Conservation (phyloP, 306 rosid species). For the Quercus berberidifolia region DNA sequence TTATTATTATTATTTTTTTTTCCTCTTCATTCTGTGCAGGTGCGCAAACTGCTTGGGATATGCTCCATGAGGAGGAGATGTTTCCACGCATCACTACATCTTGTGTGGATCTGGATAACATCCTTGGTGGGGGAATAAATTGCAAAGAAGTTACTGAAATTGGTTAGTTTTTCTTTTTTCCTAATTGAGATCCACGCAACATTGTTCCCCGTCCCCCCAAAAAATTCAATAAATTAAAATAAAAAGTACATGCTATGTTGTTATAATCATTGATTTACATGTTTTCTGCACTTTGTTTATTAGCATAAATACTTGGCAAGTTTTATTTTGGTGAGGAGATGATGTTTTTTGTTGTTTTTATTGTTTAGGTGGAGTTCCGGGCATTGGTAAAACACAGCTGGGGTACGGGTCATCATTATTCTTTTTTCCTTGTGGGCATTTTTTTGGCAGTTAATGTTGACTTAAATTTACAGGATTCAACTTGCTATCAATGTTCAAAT, state of each 20-base stretch:
- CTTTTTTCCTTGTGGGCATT: constrained; percentile 5
- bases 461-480: constrained; percentile 66
- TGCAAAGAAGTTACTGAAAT: constrained; percentile 93
- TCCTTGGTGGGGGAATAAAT: constrained; percentile 85
- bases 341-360: constrained; percentile 1
- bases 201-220: not conserved
- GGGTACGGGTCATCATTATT: constrained; percentile 52
- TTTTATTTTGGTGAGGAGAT: constrained; percentile 17
- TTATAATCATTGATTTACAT: not conserved
- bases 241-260: not conserved
- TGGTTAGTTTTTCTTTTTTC: constrained; percentile 42
- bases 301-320: not conserved
- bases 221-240: not conserved
- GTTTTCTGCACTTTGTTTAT: constrained; percentile 1
- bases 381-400: constrained; percentile 95
- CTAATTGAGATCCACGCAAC: not conserved
- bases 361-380: constrained; percentile 86
- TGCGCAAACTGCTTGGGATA: constrained; percentile 89
- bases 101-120: constrained; percentile 69
- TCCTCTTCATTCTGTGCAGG: constrained; percentile 35
- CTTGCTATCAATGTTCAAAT: constrained; percentile 92
- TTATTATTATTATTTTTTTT: not conserved
- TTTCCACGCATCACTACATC: constrained; percentile 66
- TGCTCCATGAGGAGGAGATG: constrained; percentile 73
- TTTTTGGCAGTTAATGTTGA: constrained; percentile 7